Conservation (phyloP, 2,329 filamentous ascomycete species). For the Pyricularia grisea region DNA sequence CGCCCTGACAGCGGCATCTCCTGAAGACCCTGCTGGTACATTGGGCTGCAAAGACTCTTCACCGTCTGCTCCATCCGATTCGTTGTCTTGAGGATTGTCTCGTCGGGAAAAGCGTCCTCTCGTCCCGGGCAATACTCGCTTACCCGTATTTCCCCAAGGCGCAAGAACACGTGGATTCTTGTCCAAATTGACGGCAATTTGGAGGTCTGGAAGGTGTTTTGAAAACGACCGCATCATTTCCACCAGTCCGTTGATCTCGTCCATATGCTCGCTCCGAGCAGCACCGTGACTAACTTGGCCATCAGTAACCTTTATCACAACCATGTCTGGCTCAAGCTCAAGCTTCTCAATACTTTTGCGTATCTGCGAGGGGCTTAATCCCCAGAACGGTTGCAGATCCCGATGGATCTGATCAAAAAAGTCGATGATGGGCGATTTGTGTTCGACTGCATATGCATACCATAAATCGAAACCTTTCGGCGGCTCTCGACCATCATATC, state of each 20-base stretch:
- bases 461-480: conserved; percentile 78
- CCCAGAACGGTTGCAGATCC: conserved; percentile 71
- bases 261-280: conserved; percentile 17
- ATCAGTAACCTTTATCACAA: conserved; percentile 48
- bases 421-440: conserved; percentile 63
- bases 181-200: conserved; percentile 72
- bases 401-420: conserved; percentile 72
- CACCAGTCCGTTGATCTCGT: conserved; percentile 34
- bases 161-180: conserved; percentile 66
- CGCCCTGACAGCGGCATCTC: too few relatives aligned
- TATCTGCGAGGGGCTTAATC: conserved; percentile 56
- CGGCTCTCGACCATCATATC: conserved; percentile 55
- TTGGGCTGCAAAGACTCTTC: neutral
- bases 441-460: conserved; percentile 68
- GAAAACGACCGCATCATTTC: conserved; percentile 65
- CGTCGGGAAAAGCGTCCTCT: neutral
- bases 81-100: conserved; percentile 35
- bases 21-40: neutral
- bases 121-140: neutral
- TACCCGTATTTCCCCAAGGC: conserved; percentile 52
- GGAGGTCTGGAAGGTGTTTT: conserved; percentile 70
- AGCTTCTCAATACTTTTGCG: conserved; percentile 43
- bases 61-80: conserved; percentile 4
- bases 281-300: conserved; percentile 40
- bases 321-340: conserved; percentile 31